phyloP scores from a whole-genome alignment of 163 green algal genomes.

The Picocystis sp. region DNA sequence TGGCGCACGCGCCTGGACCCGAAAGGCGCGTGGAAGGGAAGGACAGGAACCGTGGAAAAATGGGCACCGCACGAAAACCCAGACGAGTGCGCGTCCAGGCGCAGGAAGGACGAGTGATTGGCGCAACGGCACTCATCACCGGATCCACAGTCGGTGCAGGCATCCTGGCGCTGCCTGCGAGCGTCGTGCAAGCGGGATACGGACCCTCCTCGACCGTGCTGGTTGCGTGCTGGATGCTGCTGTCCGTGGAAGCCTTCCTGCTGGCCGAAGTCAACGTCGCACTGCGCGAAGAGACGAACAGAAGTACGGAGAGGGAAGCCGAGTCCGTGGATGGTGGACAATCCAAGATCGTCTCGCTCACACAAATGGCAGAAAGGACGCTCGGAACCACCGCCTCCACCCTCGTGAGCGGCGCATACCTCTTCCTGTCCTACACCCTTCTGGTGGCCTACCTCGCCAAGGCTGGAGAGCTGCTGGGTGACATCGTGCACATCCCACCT shows the following conservation, averaged over 20 bases:
- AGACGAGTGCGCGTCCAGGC: no score
- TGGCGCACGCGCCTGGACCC: no score
- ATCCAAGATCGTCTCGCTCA: conserved; percentile 28
- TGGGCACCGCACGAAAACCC: no score
- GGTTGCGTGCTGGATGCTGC: conserved; percentile 25
- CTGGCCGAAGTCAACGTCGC: conserved; percentile 41
- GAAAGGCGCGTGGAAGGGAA: no score
- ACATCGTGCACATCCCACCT: conserved; percentile 4
- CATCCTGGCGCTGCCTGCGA: conserved; percentile 34
- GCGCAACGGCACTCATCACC: neutral
- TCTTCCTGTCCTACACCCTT: conserved; percentile 41
- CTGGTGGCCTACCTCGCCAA: conserved; percentile 43
- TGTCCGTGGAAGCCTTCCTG: conserved; percentile 33
- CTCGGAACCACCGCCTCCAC: conserved; percentile 28
- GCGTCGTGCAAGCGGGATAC: conserved; percentile 32
- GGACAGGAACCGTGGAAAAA: no score
- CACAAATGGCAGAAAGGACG: conserved; percentile 38
- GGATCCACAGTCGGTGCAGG: conserved; percentile 36
- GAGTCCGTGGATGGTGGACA: neutral
- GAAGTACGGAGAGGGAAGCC: neutral
- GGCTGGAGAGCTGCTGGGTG: neutral
- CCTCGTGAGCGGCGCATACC: conserved; percentile 25
- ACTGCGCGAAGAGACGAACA: no score
- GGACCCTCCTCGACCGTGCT: conserved; percentile 25
- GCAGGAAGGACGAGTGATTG: no score